Percentiles rank a stretch among this genome's conserved stretches.
phyloP scores from a whole-genome alignment of 2,329 filamentous ascomycete species.

The Plenodomus lindquistii region DNA sequence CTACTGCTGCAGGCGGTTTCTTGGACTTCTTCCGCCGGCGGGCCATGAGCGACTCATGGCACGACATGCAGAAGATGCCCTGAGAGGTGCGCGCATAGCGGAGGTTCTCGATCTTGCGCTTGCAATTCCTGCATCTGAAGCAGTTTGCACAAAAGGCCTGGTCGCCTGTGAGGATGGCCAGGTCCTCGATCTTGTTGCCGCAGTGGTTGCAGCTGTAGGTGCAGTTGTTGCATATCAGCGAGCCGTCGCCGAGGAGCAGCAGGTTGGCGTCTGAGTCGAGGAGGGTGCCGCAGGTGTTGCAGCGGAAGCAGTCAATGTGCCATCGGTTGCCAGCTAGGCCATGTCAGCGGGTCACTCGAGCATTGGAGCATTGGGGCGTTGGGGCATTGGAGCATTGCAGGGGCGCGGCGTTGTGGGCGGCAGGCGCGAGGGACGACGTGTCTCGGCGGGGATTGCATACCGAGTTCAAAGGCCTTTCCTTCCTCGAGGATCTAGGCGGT shows the following conservation, averaged over 20 bases:
- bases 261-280: slow-evolving; percentile 98
- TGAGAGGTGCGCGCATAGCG: slow-evolving; percentile 97
- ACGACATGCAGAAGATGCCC: slow-evolving; percentile 99
- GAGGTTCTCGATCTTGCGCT: slow-evolving; percentile 97
- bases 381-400: too few relatives aligned
- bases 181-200: slow-evolving; percentile 95
- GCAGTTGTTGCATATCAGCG: slow-evolving; percentile 98
- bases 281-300: slow-evolving; percentile 91
- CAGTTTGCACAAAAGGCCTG: slow-evolving; percentile 97
- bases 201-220: slow-evolving; percentile 98
- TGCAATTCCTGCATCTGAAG: slow-evolving; percentile 97
- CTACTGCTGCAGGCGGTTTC: slow-evolving; percentile 39
- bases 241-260: slow-evolving; percentile 93
- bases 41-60: slow-evolving; percentile 95
- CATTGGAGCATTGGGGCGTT: too few relatives aligned
- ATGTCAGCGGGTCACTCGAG: slow-evolving; percentile 26
- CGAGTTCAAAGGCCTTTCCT: slow-evolving; percentile 96
- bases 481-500: slow-evolving; percentile 84
- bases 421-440: slow-evolving; percentile 3
- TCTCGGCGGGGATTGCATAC: slow-evolving; percentile 57
- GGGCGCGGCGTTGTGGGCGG: slow-evolving; percentile 1
- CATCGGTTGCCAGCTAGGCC: slow-evolving; percentile 84
- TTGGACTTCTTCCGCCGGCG: slow-evolving; percentile 85
- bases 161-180: slow-evolving; percentile 95
- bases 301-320: slow-evolving; percentile 99